Conservation (phyloP, 495 filamentous ascomycete genomes). For the Jackrogersella minutella region DNA sequence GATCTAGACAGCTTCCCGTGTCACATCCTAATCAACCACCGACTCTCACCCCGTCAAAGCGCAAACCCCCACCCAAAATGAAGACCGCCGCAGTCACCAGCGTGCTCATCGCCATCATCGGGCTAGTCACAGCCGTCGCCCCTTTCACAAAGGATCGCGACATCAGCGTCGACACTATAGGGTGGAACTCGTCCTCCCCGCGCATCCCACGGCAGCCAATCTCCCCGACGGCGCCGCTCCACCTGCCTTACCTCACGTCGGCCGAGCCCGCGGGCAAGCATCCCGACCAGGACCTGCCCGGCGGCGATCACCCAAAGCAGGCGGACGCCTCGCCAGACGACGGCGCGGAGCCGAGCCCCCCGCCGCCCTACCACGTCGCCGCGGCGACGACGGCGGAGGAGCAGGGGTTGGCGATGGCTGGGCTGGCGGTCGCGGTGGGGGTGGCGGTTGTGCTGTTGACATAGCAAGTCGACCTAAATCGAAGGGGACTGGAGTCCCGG, state of each 20-base stretch:
- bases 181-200: constrained; percentile 4
- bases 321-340: not conserved
- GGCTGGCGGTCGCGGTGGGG: not conserved
- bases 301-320: not conserved
- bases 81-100: not conserved
- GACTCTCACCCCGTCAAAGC: not conserved
- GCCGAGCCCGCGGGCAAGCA: not conserved
- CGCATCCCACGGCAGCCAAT: not conserved
- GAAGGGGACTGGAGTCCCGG: not conserved
- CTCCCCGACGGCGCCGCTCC: not conserved
- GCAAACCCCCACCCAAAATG: constrained; percentile 5
- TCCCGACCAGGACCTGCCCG: not conserved
- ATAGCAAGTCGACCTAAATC: not conserved
- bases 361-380: not conserved
- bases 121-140: not conserved
- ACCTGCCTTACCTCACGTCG: not conserved
- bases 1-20: not conserved
- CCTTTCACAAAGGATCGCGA: not conserved
- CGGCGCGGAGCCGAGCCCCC: not conserved
- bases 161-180: not conserved
- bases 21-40: not conserved
- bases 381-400: not conserved
- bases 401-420: not conserved
- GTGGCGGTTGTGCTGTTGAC: constrained; percentile 1
- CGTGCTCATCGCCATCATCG: not conserved